Base-by-base conservation (phyloP, 768 basidiomycete species). In the Tricholoma flavovirens region DNA sequence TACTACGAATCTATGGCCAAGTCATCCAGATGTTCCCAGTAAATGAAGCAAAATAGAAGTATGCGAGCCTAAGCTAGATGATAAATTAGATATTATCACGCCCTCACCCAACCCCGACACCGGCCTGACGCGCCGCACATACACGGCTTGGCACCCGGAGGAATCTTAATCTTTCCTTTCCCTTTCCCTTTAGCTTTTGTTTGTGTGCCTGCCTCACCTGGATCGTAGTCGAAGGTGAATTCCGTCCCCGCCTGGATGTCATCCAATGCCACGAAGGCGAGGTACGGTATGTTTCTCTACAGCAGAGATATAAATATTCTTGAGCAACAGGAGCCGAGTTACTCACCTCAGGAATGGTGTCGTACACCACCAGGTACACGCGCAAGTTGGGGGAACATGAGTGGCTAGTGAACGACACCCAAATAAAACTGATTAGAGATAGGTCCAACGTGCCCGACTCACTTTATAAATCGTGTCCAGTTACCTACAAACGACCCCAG, bases 381-480 rank as follows among this genome's bases (percentile, higher is more conserved):
- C 62, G 60, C 56, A 84, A 65, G 59, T 86, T 87, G 5, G 87
- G 86, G 12, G 71, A 65, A 59, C 87, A 88, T 0, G 85, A 87
- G 62, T 89, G 87, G 60, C 87, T 88, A 60, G n/a, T 56, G 51
- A 17, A 21, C 14, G 45, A 48, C 24, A 33, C 45, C 43, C 11
- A 30, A 29, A 45, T 45, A 10, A 54, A 32, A 10, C 4, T 12
- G 29, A 33, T 33, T 55, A 22, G 26, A 17, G 12, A 42, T 15
- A 10, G 36, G 4, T 15, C 8, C 22, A 17, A 26, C 19, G n/a
- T 14, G 24, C 38, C 19, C 24, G 10, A 66, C 83, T 56, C 60
- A 86, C 87, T 88, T 89, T 30, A 88, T 72, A 58, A 88, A 89
- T 4, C 86, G 77, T 7, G 86, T 84, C 87, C 87, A 89, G 60